Evolutionary conservation across 2,329 filamentous ascomycete genomes (phyloP).

Genomic region (Nemania serpens): DNA sequence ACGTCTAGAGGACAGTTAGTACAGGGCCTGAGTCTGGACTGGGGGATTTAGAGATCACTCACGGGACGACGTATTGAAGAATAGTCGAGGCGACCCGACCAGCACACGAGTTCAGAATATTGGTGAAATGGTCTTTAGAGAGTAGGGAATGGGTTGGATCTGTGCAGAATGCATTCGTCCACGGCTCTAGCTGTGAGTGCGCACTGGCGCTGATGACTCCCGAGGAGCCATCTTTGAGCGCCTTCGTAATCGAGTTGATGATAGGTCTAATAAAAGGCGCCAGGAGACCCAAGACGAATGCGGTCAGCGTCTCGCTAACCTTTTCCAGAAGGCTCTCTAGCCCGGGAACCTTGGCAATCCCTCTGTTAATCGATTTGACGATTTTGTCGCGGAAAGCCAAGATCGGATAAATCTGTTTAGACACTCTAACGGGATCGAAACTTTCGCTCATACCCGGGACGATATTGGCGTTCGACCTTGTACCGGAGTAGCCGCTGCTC

Average conservation of each 20-base stretch:
- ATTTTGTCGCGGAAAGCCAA: conserved; percentile 93
- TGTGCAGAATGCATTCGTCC: conserved; percentile 74
- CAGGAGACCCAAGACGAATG: conserved; percentile 88
- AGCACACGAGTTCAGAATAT: conserved; percentile 77
- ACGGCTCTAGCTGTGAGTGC: conserved; percentile 77
- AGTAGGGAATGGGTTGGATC: conserved; percentile 84
- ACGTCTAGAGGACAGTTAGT: conserved; percentile 54
- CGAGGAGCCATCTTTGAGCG: conserved; percentile 83
- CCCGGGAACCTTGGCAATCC: conserved; percentile 90
- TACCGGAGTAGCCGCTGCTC: conserved; percentile 38
- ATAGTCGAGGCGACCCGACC: conserved; percentile 75
- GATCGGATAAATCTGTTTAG: conserved; percentile 89
- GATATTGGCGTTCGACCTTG: conserved; percentile 57
- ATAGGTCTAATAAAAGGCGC: conserved; percentile 92
- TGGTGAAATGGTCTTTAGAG: conserved; percentile 84
- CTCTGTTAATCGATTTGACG: conserved; percentile 80
- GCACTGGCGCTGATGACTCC: conserved; percentile 70
- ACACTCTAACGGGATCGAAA: conserved; percentile 79
- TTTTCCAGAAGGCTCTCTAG: conserved; percentile 89
- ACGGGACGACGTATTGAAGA: conserved; percentile 84
- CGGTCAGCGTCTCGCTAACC: conserved; percentile 88
- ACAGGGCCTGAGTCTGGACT: background rate
- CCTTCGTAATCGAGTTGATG: conserved; percentile 83
- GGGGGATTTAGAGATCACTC: conserved; percentile 41
- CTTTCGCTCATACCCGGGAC: conserved; percentile 75